Percentiles rank a stretch among this genome's conserved stretches.
Conservation (phyloP, 148 eudicot genomes). For the Beta vulgaris region DNA sequence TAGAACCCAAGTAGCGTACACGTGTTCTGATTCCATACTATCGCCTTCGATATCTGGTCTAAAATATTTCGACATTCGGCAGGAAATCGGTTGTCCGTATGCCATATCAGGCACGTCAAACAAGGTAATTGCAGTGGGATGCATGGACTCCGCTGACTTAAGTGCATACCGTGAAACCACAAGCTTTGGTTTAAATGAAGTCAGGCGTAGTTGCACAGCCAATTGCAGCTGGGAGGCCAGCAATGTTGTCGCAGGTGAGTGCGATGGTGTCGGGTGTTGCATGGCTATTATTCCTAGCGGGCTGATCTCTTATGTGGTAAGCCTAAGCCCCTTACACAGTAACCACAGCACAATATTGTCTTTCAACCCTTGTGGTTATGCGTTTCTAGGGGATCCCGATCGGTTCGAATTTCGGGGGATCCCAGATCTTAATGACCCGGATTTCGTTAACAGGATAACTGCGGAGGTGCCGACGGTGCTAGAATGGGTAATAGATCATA, state of each 20-base stretch:
- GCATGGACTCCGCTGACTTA: slow-evolving; percentile 19
- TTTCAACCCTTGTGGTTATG: slow-evolving; percentile 32
- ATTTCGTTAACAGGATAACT: neutral
- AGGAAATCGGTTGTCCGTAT: no score
- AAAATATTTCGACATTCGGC: no score
- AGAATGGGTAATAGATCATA: slow-evolving; percentile 37
- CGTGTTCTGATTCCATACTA: slow-evolving; percentile 12
- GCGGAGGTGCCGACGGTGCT: slow-evolving; percentile 22
- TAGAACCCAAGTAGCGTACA: slow-evolving; percentile 18
- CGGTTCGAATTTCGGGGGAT: slow-evolving; percentile 5
- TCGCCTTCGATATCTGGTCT: no score
- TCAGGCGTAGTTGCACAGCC: neutral
- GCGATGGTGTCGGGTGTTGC: slow-evolving; percentile 41
- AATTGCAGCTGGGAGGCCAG: slow-evolving; percentile 11
- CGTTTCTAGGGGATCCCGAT: slow-evolving; percentile 11
- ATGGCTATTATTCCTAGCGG: slow-evolving; percentile 33
- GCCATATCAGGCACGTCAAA: slow-evolving; percentile 9
- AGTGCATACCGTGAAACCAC: neutral
- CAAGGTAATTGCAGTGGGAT: slow-evolving; percentile 24
- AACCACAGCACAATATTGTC: neutral
- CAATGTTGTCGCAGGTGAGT: slow-evolving; percentile 14
- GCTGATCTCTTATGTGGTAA: neutral
- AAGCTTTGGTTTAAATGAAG: neutral
- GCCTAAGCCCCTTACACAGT: neutral
- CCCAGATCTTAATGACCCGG: slow-evolving; percentile 16